Percentiles rank a stretch among this genome's conserved stretches.
These are phyloP conservation scores for Phlegmacium glaucopus DNA, from an alignment of 768 basidiomycete species.

Conservation along the genomic window DNA sequence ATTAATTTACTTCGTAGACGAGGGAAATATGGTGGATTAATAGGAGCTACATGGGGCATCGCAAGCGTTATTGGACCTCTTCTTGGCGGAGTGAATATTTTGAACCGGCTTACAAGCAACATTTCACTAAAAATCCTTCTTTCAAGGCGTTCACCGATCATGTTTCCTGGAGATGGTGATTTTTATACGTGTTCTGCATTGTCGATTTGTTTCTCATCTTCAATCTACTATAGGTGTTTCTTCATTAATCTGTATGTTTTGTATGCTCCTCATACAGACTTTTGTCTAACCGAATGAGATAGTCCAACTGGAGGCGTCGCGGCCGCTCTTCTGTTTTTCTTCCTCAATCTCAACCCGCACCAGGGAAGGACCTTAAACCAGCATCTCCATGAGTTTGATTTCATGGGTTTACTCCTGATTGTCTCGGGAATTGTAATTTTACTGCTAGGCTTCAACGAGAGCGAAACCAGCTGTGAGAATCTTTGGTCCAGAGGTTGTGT, in stretches of 20 bases:
- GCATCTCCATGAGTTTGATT: constrained; percentile 69
- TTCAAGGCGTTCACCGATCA: constrained; percentile 68
- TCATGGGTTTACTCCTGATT: constrained; percentile 60
- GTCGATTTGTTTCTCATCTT: constrained; percentile 4
- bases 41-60: constrained; percentile 81
- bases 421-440: constrained; percentile 64
- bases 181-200: neutral
- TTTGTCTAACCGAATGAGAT: neutral
- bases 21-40: constrained; percentile 71
- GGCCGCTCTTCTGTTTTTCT: constrained; percentile 59
- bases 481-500: neutral
- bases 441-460: constrained; percentile 70
- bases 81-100: constrained; percentile 60
- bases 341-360: constrained; percentile 79
- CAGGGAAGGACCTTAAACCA: constrained; percentile 52
- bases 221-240: constrained; percentile 51
- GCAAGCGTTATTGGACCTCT: constrained; percentile 76
- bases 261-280: neutral
- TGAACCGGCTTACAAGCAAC: neutral
- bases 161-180: constrained; percentile 76
- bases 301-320: constrained; percentile 76
- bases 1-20: constrained; percentile 38
- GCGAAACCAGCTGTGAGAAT: constrained; percentile 61
- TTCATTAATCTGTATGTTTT: constrained; percentile 67
- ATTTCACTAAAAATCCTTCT: constrained; percentile 3